Percentiles rank a stretch among this genome's conserved stretches.
phyloP scores from a whole-genome alignment of 192 early-diverging fungal genomes.

The Coemansia sp. region DNA sequence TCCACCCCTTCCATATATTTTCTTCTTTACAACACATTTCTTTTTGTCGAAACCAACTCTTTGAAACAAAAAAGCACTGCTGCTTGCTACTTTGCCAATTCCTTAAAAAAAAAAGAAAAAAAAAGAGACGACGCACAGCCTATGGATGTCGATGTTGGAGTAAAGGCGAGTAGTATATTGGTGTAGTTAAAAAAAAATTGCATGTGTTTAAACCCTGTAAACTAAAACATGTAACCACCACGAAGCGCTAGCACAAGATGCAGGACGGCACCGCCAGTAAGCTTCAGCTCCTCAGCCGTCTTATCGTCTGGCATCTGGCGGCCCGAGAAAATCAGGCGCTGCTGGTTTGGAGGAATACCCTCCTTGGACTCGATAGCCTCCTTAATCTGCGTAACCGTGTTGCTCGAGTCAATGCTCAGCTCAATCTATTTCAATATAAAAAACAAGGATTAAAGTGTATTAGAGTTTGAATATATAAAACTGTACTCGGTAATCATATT shows the following conservation, averaged over 20 bases:
- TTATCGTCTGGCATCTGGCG: conserved; percentile 91
- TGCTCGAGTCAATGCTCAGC: conserved; percentile 78
- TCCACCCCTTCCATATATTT: not conserved
- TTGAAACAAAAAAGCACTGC: not conserved
- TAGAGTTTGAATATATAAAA: no score
- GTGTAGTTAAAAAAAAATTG: no score
- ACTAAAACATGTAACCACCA: conserved; percentile 57
- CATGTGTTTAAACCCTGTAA: not conserved
- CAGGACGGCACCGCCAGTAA: conserved; percentile 77
- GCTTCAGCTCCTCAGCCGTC: conserved; percentile 61
- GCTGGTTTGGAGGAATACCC: conserved; percentile 95
- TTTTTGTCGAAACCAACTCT: not conserved
- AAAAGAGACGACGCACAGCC: no score
- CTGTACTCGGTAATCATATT: not conserved
- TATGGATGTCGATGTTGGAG: no score
- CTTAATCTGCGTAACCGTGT: conserved; percentile 72
- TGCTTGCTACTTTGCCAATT: not conserved
- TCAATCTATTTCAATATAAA: conserved; percentile 63
- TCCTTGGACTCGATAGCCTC: conserved; percentile 93
- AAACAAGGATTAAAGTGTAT: no score
- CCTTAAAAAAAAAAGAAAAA: no score
- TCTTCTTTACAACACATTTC: not conserved
- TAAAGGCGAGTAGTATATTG: no score
- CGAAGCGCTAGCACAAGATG: conserved; percentile 95
- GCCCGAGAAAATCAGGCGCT: conserved; percentile 90